phyloP scores from a whole-genome alignment of 2,329 filamentous ascomycete genomes.

The Colletotrichum lentis region DNA sequence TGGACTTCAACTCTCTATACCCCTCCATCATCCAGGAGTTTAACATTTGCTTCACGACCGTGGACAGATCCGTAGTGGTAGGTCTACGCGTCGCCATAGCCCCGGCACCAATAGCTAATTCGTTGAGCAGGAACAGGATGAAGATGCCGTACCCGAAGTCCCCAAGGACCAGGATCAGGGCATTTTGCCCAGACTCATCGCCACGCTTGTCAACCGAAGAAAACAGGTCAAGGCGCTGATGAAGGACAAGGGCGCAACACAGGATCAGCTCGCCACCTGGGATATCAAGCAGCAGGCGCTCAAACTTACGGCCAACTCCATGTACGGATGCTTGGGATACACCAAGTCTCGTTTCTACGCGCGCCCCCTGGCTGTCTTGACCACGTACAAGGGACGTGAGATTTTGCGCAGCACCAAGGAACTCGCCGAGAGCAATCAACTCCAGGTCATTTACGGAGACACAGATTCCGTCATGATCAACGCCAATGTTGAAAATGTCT shows the following conservation, averaged over 20 bases:
- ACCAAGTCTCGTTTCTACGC: constrained; percentile 98
- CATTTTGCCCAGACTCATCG: constrained; percentile 88
- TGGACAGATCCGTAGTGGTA: constrained; percentile 79
- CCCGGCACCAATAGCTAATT: constrained; percentile 42
- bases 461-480: constrained; percentile 99
- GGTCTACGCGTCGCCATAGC: constrained; percentile 45
- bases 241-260: constrained; percentile 88
- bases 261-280: constrained; percentile 91
- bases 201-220: constrained; percentile 87
- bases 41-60: constrained; percentile 99
- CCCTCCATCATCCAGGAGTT: constrained; percentile 99
- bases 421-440: constrained; percentile 86
- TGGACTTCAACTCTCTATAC: constrained; percentile 99
- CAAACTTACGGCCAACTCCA: constrained; percentile 98
- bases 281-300: constrained; percentile 97
- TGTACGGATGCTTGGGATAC: constrained; percentile 99
- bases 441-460: constrained; percentile 98
- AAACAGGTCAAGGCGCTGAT: constrained; percentile 95
- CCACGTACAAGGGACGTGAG: constrained; percentile 96
- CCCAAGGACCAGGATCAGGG: constrained; percentile 81
- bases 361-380: constrained; percentile 91
- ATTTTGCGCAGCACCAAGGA: constrained; percentile 97
- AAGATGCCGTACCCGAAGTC: constrained; percentile 89
- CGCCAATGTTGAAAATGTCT: constrained; percentile 92
- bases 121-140: constrained; percentile 66